Conservation (phyloP, 1,139 yeast species). For the Suhomyces taliae region DNA sequence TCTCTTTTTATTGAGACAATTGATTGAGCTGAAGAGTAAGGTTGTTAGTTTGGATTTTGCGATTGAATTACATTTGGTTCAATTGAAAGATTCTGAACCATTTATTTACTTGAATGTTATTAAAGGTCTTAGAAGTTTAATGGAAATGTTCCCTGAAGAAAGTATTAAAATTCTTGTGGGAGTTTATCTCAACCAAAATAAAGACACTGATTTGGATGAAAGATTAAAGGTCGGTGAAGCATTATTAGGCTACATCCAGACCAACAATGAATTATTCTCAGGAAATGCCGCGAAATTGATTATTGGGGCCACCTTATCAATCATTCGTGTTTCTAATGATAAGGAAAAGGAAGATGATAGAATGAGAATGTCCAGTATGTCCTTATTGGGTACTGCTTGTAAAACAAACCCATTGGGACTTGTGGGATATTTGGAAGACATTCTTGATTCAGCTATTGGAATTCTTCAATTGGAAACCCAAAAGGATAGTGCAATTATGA, state of each 20-base stretch:
- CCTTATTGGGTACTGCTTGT: conserved; percentile 70
- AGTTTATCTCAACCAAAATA: conserved; percentile 38
- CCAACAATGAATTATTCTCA: conserved; percentile 46
- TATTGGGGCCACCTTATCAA: conserved; percentile 33
- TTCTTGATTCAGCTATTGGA: conserved; percentile 76
- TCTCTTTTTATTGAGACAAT: conserved; percentile 58
- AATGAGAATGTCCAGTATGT: conserved; percentile 82
- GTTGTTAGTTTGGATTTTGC: conserved; percentile 56
- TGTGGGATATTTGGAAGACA: conserved; percentile 46
- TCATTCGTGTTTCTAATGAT: conserved; percentile 36
- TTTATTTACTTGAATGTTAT: conserved; percentile 82
- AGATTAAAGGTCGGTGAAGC: conserved; percentile 81
- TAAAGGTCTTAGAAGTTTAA: conserved; percentile 66
- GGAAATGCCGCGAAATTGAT: conserved; percentile 36
- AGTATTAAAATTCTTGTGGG: conserved; percentile 42
- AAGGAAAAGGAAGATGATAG: conserved; percentile 49
- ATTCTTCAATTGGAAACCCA: conserved; percentile 58
- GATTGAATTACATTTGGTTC: conserved; percentile 60
- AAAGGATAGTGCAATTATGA: conserved; percentile 52
- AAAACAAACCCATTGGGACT: conserved; percentile 60
- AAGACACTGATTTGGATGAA: conserved; percentile 53
- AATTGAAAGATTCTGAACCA: conserved; percentile 78
- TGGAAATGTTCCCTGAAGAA: conserved; percentile 42
- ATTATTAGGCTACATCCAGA: conserved; percentile 56
- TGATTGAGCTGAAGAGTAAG: conserved; percentile 51